Conservation (phyloP, 768 basidiomycete genomes). For the Lentinula detonsa region DNA sequence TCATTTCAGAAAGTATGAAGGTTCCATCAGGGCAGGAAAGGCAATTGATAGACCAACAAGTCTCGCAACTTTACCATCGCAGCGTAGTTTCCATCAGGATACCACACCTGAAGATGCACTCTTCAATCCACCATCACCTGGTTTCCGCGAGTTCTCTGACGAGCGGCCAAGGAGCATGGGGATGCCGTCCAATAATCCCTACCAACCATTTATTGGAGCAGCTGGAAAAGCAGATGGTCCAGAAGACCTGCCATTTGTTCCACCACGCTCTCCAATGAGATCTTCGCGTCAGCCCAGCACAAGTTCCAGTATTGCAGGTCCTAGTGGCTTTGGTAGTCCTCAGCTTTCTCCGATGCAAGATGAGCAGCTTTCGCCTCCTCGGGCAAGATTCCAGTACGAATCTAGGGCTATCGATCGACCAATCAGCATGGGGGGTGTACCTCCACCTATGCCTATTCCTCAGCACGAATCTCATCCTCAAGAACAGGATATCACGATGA, state of each 20-base stretch:
- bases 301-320: background rate
- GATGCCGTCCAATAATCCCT: constrained; percentile 4
- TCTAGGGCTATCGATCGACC: constrained; percentile 5
- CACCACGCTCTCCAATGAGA: background rate
- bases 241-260: constrained; percentile 1
- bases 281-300: background rate
- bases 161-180: constrained; percentile 28
- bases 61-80: constrained; percentile 14
- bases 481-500: constrained; percentile 9
- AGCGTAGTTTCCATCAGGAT: constrained; percentile 5
- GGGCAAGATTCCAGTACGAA: constrained; percentile 3
- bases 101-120: constrained; percentile 22
- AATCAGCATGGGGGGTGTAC: constrained; percentile 7
- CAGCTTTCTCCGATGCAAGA: background rate
- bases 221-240: background rate
- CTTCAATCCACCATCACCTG: constrained; percentile 2
- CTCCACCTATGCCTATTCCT: constrained; percentile 1
- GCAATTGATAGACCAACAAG: constrained; percentile 33
- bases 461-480: background rate
- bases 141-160: constrained; percentile 7
- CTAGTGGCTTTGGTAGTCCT: background rate
- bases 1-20: constrained; percentile 43
- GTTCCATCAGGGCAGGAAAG: constrained; percentile 12
- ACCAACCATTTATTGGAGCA: background rate
- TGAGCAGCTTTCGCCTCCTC: background rate